These are phyloP conservation scores for Singerocomus inundabilis DNA, from an alignment of 1,284 basidiomycete species.

Conservation along the genomic window DNA sequence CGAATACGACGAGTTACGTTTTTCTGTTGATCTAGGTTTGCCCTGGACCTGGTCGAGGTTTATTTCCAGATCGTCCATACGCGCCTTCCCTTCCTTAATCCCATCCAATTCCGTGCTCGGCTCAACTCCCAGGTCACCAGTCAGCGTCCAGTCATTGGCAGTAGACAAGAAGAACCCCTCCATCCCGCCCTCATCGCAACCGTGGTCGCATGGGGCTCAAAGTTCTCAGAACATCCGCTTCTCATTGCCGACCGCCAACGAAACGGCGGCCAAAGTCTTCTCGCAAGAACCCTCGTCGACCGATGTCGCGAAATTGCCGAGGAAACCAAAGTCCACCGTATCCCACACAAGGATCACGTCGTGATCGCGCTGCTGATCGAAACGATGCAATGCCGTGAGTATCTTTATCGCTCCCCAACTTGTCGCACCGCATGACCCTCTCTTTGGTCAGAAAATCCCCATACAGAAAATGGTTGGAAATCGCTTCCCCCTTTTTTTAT, in stretches of 20 bases:
- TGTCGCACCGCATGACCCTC: conserved; percentile 14
- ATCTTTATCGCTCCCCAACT: conserved; percentile 6
- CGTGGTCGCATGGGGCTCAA: conserved; percentile 90
- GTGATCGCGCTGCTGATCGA: conserved; percentile 76
- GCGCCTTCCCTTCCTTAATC: conserved; percentile 78
- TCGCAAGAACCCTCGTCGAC: conserved; percentile 77
- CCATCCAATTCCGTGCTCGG: conserved; percentile 67
- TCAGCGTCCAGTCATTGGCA: conserved; percentile 24
- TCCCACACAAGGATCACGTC: conserved; percentile 79
- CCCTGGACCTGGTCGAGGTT: conserved; percentile 85
- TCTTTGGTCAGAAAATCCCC: conserved; percentile 55
- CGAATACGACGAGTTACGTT: too few relatives aligned
- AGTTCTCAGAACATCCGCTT: conserved; percentile 85
- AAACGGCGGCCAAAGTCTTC: conserved; percentile 67
- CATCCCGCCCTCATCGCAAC: conserved; percentile 80
- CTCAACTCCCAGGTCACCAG: conserved; percentile 47
- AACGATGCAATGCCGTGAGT: conserved; percentile 78
- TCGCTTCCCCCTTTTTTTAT: conserved; percentile 10
- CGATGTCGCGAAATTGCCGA: conserved; percentile 83
- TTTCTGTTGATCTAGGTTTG: conserved; percentile 74
- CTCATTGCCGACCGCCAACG: conserved; percentile 75
- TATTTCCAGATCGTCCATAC: conserved; percentile 88
- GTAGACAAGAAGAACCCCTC: conserved; percentile 39
- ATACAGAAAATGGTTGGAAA: conserved; percentile 57
- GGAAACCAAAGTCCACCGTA: conserved; percentile 77